phyloP scores from a whole-genome alignment of 2,329 filamentous ascomycete species.

The Didymella keratinophila region DNA sequence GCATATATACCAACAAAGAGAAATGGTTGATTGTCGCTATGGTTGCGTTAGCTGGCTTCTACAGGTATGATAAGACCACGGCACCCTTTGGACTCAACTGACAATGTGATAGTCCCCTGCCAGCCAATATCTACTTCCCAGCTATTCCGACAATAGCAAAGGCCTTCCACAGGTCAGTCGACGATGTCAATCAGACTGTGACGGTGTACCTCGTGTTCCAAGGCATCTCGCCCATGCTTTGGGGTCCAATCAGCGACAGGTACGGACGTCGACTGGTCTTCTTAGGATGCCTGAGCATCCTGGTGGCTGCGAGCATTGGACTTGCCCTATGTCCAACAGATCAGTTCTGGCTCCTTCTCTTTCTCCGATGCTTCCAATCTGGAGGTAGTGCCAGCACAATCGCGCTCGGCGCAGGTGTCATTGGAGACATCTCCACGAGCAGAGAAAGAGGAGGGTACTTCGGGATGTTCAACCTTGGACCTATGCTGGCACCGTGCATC shows the following conservation, averaged over 20 bases:
- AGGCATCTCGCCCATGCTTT: slow-evolving; percentile 61
- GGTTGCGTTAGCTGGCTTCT: slow-evolving; percentile 43
- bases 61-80: slow-evolving; percentile 30
- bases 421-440: slow-evolving; percentile 74
- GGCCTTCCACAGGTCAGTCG: slow-evolving; percentile 52
- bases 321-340: slow-evolving; percentile 46
- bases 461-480: slow-evolving; percentile 57
- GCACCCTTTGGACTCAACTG: background rate
- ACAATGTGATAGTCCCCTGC: slow-evolving; percentile 42
- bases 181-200: slow-evolving; percentile 60
- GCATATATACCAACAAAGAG: slow-evolving; percentile 39
- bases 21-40: slow-evolving; percentile 44
- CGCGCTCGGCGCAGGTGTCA: slow-evolving; percentile 71
- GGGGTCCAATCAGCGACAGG: slow-evolving; percentile 61
- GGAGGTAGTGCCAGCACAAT: slow-evolving; percentile 53
- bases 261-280: slow-evolving; percentile 61
- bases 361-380: slow-evolving; percentile 50
- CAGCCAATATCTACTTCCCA: slow-evolving; percentile 53
- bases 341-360: slow-evolving; percentile 43
- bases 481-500: slow-evolving; percentile 41
- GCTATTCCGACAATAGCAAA: slow-evolving; percentile 44
- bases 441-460: slow-evolving; percentile 77
- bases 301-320: slow-evolving; percentile 45
- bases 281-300: slow-evolving; percentile 50
- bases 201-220: slow-evolving; percentile 60